Base-by-base conservation (phyloP, 2,329 filamentous ascomycete genomes). In the Claviceps sorghi region DNA sequence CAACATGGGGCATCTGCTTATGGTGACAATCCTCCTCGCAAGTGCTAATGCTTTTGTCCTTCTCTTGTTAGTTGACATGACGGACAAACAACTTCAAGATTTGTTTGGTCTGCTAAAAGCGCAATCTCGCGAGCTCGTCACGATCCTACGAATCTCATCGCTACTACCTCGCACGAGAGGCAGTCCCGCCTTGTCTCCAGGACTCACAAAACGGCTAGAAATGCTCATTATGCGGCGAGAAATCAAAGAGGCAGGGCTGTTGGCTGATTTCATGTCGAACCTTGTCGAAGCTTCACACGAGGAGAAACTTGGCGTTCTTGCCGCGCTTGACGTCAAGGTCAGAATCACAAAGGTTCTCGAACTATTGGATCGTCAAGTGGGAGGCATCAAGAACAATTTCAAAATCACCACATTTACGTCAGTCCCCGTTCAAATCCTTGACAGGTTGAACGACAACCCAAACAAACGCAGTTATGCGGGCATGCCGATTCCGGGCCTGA, bases 231-330 rank as follows among this genome's bases (percentile, higher is more conserved):
- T 82, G 34, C 82, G 84, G 65, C 94, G 93, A 64, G 83, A 88
- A 54, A 66, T 93, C 49, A 75, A 80, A 43, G 89, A 97, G 59
- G 90, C 90, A 1, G 91, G 91, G 2, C 72, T 82, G 9, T 75
- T 98, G 10, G 91, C 93, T 7, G 93, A 98, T 65, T 97, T 97
- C 65, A 96, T 98, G 88, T 84, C 88, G 41, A 95, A 95, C 64
- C 79, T 97, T 26, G 80, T 95, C 2, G 88, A 95, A 57, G 83
- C 86, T 49, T 85, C 82, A 10, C 86, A 94, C 57, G 88, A 95
- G 65, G 93, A 98, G 64, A 96, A 95, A 67, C 75, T 98, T 51
- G 81, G 86, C 52, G 80, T 98, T 17, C 73, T 98, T 38, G 80
- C 88, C n/a, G 82, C 89, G 0, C 69, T 94, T 5, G 82, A 90